Percentiles rank a stretch among this genome's conserved stretches.
Evolutionary conservation across 768 basidiomycete species (phyloP).

Genomic region (Boletus bicolor): DNA sequence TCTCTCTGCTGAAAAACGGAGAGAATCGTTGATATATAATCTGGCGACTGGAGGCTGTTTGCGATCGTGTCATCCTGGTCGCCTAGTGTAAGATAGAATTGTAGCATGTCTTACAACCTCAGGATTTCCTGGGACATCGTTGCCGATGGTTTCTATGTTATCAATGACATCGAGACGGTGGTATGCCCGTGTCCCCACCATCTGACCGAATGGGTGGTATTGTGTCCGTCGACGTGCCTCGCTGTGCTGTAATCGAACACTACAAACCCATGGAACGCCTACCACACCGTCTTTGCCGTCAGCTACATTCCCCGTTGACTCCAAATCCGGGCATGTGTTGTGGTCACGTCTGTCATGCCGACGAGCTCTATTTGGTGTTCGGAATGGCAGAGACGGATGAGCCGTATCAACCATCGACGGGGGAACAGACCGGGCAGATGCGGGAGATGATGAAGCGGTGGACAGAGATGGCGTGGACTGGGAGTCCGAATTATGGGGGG

Average conservation of each 20-base stretch:
- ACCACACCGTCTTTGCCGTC: slow-evolving; percentile 11
- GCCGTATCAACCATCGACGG: slow-evolving; percentile 14
- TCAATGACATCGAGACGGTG: slow-evolving; percentile 14
- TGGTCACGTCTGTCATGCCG: slow-evolving; percentile 17
- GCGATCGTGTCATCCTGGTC: too few species aligned
- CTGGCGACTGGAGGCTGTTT: too few species aligned
- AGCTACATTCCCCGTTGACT: slow-evolving; percentile 9
- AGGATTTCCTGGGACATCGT: slow-evolving; percentile 10
- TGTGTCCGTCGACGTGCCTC: slow-evolving; percentile 15
- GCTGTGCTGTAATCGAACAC: slow-evolving; percentile 13
- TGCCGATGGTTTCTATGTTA: slow-evolving; percentile 18
- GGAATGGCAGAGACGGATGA: slow-evolving; percentile 18
- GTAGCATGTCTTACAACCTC: neutral
- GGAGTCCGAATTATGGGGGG: slow-evolving; percentile 16
- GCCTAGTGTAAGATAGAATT: too few species aligned
- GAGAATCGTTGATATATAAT: too few species aligned
- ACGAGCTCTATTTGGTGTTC: slow-evolving; percentile 22
- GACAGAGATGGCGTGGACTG: slow-evolving; percentile 16
- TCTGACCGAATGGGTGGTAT: slow-evolving; percentile 15
- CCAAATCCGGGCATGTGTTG: slow-evolving; percentile 11
- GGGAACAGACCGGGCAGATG: slow-evolving; percentile 1
- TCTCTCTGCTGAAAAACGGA: too few species aligned
- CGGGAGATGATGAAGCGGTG: slow-evolving; percentile 8
- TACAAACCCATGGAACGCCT: slow-evolving; percentile 13
- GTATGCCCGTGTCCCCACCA: slow-evolving; percentile 14